phyloP scores from a whole-genome alignment of 106 monocot species.

The Acorus gramineus region DNA sequence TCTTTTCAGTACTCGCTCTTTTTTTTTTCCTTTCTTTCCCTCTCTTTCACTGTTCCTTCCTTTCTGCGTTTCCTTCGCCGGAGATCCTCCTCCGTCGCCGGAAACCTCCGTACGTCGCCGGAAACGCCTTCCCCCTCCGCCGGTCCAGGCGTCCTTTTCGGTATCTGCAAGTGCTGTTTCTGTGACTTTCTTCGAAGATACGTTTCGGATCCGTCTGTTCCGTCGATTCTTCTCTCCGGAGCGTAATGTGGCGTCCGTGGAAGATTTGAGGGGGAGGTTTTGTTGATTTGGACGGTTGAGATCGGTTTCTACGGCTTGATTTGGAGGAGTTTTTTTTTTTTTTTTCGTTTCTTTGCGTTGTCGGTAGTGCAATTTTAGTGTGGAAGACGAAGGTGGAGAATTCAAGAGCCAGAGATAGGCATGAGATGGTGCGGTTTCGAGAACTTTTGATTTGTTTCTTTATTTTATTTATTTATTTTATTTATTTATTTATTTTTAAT shows the following conservation, averaged over 20 bases:
- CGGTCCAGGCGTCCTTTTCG: not conserved
- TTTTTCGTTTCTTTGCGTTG: no score
- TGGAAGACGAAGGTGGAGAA: slow-evolving; percentile 6
- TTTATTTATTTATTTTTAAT: no score
- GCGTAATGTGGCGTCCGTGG: slow-evolving; percentile 9
- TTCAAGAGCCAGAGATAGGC: slow-evolving; percentile 26
- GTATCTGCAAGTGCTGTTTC: not conserved
- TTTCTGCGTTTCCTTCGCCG: not conserved
- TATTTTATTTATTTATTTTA: no score
- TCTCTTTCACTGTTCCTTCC: no score
- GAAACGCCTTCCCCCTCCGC: not conserved
- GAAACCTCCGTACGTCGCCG: not conserved
- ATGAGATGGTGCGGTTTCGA: slow-evolving; percentile 34
- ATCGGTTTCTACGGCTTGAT: no score
- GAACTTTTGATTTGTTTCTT: no score
- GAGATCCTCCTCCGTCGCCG: not conserved
- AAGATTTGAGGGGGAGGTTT: not conserved
- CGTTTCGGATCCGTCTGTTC: slow-evolving; percentile 3
- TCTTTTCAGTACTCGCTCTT: no score
- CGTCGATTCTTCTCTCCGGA: not conserved
- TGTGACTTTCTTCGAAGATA: not conserved
- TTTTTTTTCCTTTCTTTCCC: no score
- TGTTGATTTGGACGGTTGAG: not conserved
- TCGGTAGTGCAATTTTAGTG: no score
- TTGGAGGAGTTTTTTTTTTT: no score